Evolutionary conservation across 2,329 filamentous ascomycete genomes (phyloP), one percentile per base, ranked within the genome.

Genomic region (Chaetomium sp.): DNA sequence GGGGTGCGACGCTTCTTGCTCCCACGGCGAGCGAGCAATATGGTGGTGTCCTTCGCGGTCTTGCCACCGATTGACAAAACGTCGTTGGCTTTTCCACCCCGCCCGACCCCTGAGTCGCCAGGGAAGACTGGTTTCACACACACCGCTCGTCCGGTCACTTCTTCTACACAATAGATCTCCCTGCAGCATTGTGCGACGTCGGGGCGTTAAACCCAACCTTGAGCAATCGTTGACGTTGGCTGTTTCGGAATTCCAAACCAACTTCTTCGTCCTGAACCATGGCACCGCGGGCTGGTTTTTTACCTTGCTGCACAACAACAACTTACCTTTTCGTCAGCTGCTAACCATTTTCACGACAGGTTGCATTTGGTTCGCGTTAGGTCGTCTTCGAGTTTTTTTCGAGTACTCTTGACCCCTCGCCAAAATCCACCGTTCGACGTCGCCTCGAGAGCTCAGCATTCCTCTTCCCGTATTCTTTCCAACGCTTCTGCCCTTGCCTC

Each of bases 401-500:
- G 53, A 7, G 13, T 47, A 9, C 33, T 33, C n/a, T 45, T 57
- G 9, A 29, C 25, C 13, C 42, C 13, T 54, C 35, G n/a, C 56
- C 23, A 45, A 13, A 21, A 21, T 23, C 45, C 31, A 58, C 27
- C 25, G 35, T 63, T 35, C 55, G n/a, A 63, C 8, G 27, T 45
- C 35, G 45, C 49, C 16, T 25, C 35, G 35, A 49, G 51, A 56
- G 33, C 50, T 35, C 62, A 57, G 21, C 65, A 53, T 59, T 59
- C 27, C 51, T 42, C 47, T 58, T 60, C 45, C 12, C 57, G 27
- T 62, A 35, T 63, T 62, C 57, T 49, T 67, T 64, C 61, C 29
- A 53, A 13, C 56, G n/a, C 42, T 21, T 35, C 47, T 21, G 27
- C 50, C 60, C 19, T 29, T 53, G 51, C 51, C 60, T 65, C 63